Evolutionary conservation across 306 rosid genomes (phyloP).

Genomic region (Heteromeles arbutifolia): DNA sequence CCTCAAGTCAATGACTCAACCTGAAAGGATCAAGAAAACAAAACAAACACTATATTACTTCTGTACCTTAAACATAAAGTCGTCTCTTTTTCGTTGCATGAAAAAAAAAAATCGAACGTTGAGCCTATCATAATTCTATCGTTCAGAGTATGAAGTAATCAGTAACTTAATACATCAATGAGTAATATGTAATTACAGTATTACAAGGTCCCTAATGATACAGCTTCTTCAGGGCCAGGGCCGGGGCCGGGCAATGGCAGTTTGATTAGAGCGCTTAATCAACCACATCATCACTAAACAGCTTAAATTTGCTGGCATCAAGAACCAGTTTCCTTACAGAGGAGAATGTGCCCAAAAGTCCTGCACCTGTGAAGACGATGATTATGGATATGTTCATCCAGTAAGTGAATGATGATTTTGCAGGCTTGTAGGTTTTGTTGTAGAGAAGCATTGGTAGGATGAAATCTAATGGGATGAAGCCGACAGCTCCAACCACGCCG

Average conservation of each 20-base stretch:
- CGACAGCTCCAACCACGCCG: conserved; percentile 81
- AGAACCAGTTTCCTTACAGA: conserved; percentile 70
- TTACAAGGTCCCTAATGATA: neutral
- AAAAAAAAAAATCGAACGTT: no score
- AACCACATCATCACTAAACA: conserved; percentile 62
- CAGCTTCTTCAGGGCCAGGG: neutral
- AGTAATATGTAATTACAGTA: neutral
- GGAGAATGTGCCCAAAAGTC: conserved; percentile 77
- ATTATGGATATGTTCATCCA: conserved; percentile 72
- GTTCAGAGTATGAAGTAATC: neutral
- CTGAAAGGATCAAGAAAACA: neutral
- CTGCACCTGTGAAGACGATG: conserved; percentile 63
- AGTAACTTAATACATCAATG: no score
- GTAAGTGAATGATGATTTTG: conserved; percentile 47
- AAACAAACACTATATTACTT: no score
- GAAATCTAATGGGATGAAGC: conserved; percentile 93
- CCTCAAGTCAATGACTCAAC: neutral
- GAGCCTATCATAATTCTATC: neutral
- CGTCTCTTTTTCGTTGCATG: no score
- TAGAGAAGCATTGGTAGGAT: conserved; percentile 88
- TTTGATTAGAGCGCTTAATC: conserved; percentile 19
- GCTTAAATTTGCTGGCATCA: conserved; percentile 73
- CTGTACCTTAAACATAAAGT: no score
- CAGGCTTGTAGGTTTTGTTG: conserved; percentile 78
- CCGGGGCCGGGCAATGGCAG: neutral